Conservation (phyloP, 108 stramenopile species). For the Cyclostephanos tholiformis region DNA sequence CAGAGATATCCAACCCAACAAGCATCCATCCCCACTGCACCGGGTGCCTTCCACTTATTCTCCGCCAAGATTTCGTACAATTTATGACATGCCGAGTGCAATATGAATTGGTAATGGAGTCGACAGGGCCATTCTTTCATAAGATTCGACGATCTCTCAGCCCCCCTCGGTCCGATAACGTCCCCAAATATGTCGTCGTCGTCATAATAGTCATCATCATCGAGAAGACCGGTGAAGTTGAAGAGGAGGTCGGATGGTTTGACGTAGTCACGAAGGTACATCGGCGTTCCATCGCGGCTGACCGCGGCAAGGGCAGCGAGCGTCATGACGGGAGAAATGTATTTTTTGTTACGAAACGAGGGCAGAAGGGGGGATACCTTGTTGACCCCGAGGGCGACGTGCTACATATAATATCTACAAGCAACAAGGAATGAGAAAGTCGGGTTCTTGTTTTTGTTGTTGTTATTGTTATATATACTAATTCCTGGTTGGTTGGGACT, state of each 20-base stretch:
- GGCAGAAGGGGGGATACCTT: no score
- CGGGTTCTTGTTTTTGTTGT: no score
- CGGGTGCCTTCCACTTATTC: slow-evolving; percentile 31
- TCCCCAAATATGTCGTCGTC: slow-evolving; percentile 28
- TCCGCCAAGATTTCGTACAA: slow-evolving; percentile 35
- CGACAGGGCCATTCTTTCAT: slow-evolving; percentile 37
- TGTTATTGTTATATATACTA: no score
- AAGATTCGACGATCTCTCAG: neutral
- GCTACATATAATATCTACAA: no score
- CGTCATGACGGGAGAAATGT: slow-evolving; percentile 19
- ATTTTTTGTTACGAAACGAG: no score
- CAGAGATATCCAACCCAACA: slow-evolving; percentile 45
- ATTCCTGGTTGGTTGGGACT: no score
- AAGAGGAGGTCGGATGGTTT: slow-evolving; percentile 12
- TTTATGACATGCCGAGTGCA: slow-evolving; percentile 31
- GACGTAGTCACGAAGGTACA: slow-evolving; percentile 36
- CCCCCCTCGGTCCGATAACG: neutral
- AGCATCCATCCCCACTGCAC: slow-evolving; percentile 32
- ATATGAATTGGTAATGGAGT: slow-evolving; percentile 35
- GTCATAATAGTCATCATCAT: slow-evolving; percentile 13
- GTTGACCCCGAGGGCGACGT: no score
- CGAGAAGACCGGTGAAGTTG: slow-evolving; percentile 1
- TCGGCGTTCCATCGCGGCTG: slow-evolving; percentile 31
- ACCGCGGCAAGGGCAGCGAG: slow-evolving; percentile 38
- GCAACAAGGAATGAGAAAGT: no score